Percentiles rank a stretch among this genome's conserved stretches.
These are phyloP conservation scores for Cymbidium sinense DNA, from an alignment of 106 monocot genomes.

Conservation along the genomic window DNA sequence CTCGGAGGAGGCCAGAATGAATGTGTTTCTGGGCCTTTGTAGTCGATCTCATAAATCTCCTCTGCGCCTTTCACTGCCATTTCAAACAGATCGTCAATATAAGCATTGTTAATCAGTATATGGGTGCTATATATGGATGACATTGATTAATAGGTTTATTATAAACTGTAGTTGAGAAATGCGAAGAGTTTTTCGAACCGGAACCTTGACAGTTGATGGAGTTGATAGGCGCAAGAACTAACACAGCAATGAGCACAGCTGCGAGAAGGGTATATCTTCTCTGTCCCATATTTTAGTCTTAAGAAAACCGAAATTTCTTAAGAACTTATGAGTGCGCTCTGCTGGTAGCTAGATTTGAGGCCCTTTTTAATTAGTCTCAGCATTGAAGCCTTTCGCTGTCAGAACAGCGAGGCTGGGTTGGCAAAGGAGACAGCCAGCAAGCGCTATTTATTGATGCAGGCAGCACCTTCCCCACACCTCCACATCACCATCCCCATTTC, in stretches of 20 bases:
- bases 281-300: neutral
- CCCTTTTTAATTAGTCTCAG: neutral
- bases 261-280: neutral
- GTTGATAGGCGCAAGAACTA: neutral
- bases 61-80: neutral
- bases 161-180: neutral
- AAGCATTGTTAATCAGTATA: neutral
- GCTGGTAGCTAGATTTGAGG: neutral
- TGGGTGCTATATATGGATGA: neutral
- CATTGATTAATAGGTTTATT: neutral
- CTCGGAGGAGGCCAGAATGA: neutral
- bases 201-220: neutral
- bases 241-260: neutral
- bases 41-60: neutral
- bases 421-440: conserved; percentile 5
- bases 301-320: neutral
- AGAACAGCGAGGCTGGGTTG: neutral
- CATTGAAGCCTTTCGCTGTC: neutral
- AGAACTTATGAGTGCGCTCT: neutral
- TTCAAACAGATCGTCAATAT: neutral
- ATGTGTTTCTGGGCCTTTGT: conserved; percentile 1
- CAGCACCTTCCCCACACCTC: too few species aligned
- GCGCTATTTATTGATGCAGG: neutral
- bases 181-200: neutral
- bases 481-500: neutral